Evolutionary conservation across 352 stramenopile genomes (phyloP), one percentile per base, ranked within the genome.

Genomic region (Phytophthora multivora): DNA sequence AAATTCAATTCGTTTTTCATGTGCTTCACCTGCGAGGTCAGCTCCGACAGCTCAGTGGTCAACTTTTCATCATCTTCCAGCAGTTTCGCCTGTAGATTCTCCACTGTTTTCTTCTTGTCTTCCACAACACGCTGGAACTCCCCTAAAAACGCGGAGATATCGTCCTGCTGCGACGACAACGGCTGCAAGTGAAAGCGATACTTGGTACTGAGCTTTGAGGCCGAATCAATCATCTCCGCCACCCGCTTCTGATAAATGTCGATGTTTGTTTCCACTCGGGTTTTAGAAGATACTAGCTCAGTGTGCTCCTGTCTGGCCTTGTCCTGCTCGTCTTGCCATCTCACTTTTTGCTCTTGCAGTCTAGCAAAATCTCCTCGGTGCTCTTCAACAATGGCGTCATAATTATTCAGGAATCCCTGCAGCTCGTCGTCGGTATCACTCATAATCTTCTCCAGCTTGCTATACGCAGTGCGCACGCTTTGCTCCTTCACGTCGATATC

Each of bases 371-470:
- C 66, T 19, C 52, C 62, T n/a, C 63, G 41, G 26, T 91, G 71
- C 11, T 82, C 64, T 4, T 73, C 61, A 18, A 91, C 73, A 26
- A 83, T 78, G 2, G 50, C 46, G 5, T 91, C 83, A 38, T 89
- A 88, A 28, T 90, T 77, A 1, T 71, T 76, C 28, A 91, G 38
- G 16, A 91, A 38, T 2, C 18, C 41, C 40, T 79, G 54, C 4
- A 96, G 51, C 30, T 92, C 70, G 10, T 84, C 75, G 39, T 96
- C 80, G 0, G 77, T 67, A 40, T 91, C 86, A 43, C 70, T 91
- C 80, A 94, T 89, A 51, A 88, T 61, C 15, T 86, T 65, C 35
- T 88, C 70, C 40, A 93, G 85, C 38, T 80, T 90, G 4, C 42
- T 18, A 28, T 84, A 78, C 12, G 82, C 66, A 4, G 53, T 33